Evolutionary conservation across 768 basidiomycete species (phyloP), one percentile per base, ranked within the genome.

Genomic region (Lactifluus subvellereus): DNA sequence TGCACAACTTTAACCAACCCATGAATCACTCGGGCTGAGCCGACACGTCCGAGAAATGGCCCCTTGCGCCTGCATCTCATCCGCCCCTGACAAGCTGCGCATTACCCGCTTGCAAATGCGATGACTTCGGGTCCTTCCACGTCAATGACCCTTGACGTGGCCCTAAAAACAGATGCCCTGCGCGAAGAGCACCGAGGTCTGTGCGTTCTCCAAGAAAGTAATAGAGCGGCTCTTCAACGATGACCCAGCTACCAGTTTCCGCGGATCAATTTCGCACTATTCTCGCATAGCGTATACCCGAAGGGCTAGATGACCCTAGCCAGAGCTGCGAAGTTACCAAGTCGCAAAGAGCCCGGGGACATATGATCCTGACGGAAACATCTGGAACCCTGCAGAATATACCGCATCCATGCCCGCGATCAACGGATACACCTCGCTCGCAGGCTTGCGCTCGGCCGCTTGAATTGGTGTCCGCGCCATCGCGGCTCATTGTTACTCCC

Each of bases 111-210:
- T 13, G 40, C 54, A 42, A 30, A 32, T 42, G 18, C 45, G 30
- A 35, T 57, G 55, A 11, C 1, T 16, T 47, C 32, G 27, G 40
- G 45, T 33, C 18, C 4, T 14, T 57, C 43, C 51, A 45, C 30
- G 50, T 52, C 48, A 38, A 47, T 45, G 22, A 32, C 3, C 18
- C 16, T 20, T 60, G 59, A 60, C 59, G 51, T 53, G 59, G 51
- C 42, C 51, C 38, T 35, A 43, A 45, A 32, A 1, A 33, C 27
- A 27, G 33, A 20, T 32, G n/a, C 30, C 14, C 18, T 32, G n/a
- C 7, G 11, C 50, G 20, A 13, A 38, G 20, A 40, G 11, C 5
- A 54, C 8, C 2, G 20, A 13, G 4, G 33, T 4, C 45, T 20
- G 27, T 30, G 27, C 54, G 22, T 32, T 32, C 30, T 30, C n/a